Conservation (phyloP, 1,139 yeast genomes). For the Hemisphaericaspora lyxosophila region DNA sequence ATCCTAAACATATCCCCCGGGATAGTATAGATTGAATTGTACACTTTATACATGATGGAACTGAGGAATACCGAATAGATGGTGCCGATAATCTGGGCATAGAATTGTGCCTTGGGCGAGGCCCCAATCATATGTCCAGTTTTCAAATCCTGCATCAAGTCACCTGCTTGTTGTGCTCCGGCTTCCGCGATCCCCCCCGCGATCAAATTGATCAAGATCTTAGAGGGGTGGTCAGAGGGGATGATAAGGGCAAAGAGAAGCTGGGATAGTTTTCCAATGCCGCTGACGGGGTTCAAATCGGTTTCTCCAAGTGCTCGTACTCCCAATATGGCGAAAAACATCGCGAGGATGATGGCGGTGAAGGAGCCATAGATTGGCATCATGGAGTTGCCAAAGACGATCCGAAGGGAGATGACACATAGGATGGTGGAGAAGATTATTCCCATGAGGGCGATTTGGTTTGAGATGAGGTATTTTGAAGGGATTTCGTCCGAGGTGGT, state of each 20-base stretch:
- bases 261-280: conserved; percentile 93
- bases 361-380: conserved; percentile 72
- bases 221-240: conserved; percentile 76
- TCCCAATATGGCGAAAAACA: conserved; percentile 78
- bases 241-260: conserved; percentile 78
- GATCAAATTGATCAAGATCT: conserved; percentile 77
- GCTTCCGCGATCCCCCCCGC: conserved; percentile 99
- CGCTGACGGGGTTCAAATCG: conserved; percentile 94
- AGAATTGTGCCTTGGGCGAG: conserved; percentile 86
- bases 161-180: conserved; percentile 99
- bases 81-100: conserved; percentile 88
- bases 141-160: conserved; percentile 93
- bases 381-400: conserved; percentile 62
- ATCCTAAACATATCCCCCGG: conserved; percentile 81
- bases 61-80: conserved; percentile 78
- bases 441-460: conserved; percentile 56
- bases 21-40: conserved; percentile 76
- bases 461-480: conserved; percentile 49
- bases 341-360: conserved; percentile 70
- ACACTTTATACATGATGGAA: conserved; percentile 76
- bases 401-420: conserved; percentile 62
- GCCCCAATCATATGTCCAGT: conserved; percentile 93
- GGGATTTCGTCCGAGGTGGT: conserved; percentile 11
- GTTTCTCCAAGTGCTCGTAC: conserved; percentile 96
- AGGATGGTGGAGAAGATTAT: conserved; percentile 60